Percentiles rank a stretch among this genome's conserved stretches.
Conservation (phyloP, 1,284 basidiomycete species). For the Malassezia japonica region DNA sequence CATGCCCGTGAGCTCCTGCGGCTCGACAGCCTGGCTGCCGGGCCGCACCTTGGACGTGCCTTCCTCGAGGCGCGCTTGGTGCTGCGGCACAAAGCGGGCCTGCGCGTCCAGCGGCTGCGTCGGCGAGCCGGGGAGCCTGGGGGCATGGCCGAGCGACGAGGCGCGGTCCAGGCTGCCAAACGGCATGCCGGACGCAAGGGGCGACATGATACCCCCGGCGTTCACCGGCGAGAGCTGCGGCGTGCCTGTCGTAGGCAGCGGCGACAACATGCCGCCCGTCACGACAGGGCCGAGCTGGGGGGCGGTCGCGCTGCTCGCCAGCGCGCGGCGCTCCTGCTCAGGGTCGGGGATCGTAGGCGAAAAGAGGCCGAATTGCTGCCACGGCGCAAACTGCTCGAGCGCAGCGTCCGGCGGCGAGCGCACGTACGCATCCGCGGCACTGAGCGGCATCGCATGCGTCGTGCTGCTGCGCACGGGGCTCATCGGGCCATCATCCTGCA, state of each 20-base stretch:
- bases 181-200: background rate
- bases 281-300: background rate
- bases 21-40: background rate
- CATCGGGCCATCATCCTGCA: background rate
- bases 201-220: background rate
- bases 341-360: background rate
- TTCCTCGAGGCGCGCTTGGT: background rate
- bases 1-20: conserved; percentile 1
- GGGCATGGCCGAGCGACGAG: background rate
- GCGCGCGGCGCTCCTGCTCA: background rate
- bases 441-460: background rate
- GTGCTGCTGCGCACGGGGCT: background rate
- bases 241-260: background rate
- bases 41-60: background rate
- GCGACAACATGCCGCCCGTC: background rate
- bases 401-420: background rate
- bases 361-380: background rate
- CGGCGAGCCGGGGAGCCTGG: background rate
- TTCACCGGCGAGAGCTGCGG: background rate
- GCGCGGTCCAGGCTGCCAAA: too few species aligned
- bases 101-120: background rate
- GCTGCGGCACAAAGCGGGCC: background rate
- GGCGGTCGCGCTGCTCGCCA: background rate
- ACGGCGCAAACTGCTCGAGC: background rate
- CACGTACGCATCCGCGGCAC: background rate